Conservation (phyloP, 306 rosid genomes). For the Boehmeria nivea region DNA sequence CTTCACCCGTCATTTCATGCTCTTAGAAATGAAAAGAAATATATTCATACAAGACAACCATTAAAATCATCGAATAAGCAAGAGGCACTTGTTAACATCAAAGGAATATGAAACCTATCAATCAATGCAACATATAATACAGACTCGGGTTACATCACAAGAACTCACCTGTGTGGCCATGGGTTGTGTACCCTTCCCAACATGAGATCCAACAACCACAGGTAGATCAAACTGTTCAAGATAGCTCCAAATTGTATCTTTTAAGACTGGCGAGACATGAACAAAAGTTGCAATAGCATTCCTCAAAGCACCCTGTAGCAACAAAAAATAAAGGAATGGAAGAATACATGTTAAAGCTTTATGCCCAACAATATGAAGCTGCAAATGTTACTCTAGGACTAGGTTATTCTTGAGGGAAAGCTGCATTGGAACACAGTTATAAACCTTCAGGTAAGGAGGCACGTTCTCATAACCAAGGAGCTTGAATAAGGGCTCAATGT, state of each 20-base stretch:
- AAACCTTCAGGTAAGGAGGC: conserved; percentile 94
- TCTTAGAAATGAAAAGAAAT: too few relatives aligned
- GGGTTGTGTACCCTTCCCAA: conserved; percentile 54
- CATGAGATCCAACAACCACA: conserved; percentile 75
- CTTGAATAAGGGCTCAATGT: conserved; percentile 91
- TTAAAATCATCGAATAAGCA: too few relatives aligned
- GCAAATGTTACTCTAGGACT: conserved; percentile 8
- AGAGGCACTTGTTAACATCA: too few relatives aligned
- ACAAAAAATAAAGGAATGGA: conserved; percentile 17
- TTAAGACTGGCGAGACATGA: conserved; percentile 61
- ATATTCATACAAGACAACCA: too few relatives aligned
- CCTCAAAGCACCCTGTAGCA: conserved; percentile 78
- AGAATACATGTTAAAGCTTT: too few relatives aligned
- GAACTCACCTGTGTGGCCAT: conserved; percentile 63
- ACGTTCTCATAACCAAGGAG: conserved; percentile 95
- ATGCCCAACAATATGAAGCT: conserved; percentile 20
- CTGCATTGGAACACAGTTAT: conserved; percentile 19
- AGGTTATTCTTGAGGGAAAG: conserved; percentile 4
- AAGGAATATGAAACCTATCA: too few relatives aligned
- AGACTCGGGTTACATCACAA: too few relatives aligned
- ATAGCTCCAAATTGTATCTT: conserved; percentile 82
- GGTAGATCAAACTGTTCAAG: conserved; percentile 98
- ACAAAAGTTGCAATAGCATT: conserved; percentile 77
- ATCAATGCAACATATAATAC: too few relatives aligned
- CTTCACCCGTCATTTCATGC: too few relatives aligned